A percentile compares a stretch with the other conserved stretches of the same genome.
phyloP scores from a whole-genome alignment of 2,329 filamentous ascomycete genomes.

The Phialophora macrospora region DNA sequence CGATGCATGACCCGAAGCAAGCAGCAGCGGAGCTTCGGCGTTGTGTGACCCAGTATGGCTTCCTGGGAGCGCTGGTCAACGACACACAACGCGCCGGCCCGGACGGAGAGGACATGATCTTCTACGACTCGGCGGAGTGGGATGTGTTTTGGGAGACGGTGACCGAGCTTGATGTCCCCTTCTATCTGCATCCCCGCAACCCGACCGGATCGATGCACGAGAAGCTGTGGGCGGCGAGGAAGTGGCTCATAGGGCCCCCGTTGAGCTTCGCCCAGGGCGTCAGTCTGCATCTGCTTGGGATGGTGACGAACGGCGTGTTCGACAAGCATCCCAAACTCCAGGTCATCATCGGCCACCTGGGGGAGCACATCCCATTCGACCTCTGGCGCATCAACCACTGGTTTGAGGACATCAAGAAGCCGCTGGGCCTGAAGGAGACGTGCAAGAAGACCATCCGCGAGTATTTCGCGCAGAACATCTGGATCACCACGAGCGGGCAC shows the following conservation, averaged over 20 bases:
- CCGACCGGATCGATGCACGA: constrained; percentile 52
- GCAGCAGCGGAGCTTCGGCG: constrained; percentile 49
- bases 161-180: constrained; percentile 39
- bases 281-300: constrained; percentile 40
- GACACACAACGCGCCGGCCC: constrained; percentile 63
- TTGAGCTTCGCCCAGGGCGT: constrained; percentile 41
- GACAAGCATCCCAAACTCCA: constrained; percentile 40
- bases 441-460: constrained; percentile 53
- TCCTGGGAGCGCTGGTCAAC: constrained; percentile 67
- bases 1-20: constrained; percentile 51
- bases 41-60: constrained; percentile 62
- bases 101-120: constrained; percentile 66
- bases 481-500: constrained; percentile 51
- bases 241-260: constrained; percentile 40
- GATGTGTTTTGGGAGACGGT: constrained; percentile 49
- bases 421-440: constrained; percentile 42
- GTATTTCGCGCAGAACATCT: constrained; percentile 50
- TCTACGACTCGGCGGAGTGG: constrained; percentile 67
- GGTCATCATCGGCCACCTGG: constrained; percentile 41
- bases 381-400: constrained; percentile 42
- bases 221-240: constrained; percentile 39
- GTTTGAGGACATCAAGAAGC: constrained; percentile 43
- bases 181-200: constrained; percentile 41
- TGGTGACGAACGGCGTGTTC: constrained; percentile 41
- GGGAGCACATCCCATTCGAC: constrained; percentile 52